Evolutionary conservation across 2,329 filamentous ascomycete species (phyloP).

Genomic region (Pseudogymnoascus sp.): DNA sequence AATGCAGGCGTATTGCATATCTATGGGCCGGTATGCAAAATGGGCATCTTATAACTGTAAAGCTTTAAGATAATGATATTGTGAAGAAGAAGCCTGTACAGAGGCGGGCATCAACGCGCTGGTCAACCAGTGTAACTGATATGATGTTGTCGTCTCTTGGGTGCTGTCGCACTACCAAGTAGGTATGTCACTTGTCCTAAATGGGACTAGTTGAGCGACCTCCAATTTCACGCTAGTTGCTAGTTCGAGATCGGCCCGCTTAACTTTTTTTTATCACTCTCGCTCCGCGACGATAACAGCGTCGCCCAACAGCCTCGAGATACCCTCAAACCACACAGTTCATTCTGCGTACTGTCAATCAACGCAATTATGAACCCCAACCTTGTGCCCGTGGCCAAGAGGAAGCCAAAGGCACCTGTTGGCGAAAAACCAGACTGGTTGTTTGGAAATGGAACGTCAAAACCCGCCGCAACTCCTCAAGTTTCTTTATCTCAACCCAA

Average conservation of each 20-base stretch:
- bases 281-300: not conserved
- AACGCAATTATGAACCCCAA: conserved; percentile 21
- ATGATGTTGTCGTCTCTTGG: conserved; percentile 6
- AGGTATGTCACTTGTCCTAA: conserved; percentile 5
- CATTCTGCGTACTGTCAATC: not conserved
- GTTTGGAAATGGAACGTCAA: conserved; percentile 20
- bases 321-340: not conserved
- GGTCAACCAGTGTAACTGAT: conserved; percentile 1
- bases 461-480: conserved; percentile 12
- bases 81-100: not conserved
- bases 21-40: not conserved
- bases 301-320: not conserved
- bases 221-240: not conserved
- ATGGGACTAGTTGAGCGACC: not conserved
- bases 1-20: conserved; percentile 7
- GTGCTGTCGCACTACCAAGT: conserved; percentile 3
- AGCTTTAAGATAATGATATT: not conserved
- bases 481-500: conserved; percentile 10
- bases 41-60: conserved; percentile 6
- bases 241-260: conserved; percentile 5
- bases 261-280: conserved; percentile 8
- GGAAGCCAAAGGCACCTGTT: conserved; percentile 17
- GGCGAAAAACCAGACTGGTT: conserved; percentile 26
- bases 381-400: conserved; percentile 26
- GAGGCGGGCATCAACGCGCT: conserved; percentile 1